Evolutionary conservation across 768 basidiomycete species (phyloP).

Genomic region (Solioccasus polychromus): DNA sequence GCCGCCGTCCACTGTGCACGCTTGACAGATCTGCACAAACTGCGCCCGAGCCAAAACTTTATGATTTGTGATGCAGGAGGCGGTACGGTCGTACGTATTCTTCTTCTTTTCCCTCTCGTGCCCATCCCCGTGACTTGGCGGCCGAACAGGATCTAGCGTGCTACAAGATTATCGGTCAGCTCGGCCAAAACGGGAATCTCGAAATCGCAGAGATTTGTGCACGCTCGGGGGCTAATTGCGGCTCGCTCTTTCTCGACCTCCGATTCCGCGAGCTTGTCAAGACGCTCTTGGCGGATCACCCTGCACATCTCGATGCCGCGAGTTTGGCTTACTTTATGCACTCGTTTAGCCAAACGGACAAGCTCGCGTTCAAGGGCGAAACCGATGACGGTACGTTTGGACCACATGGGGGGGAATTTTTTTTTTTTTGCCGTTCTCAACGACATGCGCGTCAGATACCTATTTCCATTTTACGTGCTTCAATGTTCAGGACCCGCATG

Average conservation of each 20-base stretch:
- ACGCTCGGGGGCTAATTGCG: conserved; percentile 83
- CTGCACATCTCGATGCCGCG: conserved; percentile 77
- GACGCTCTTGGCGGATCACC: conserved; percentile 77
- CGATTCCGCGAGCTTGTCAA: conserved; percentile 81
- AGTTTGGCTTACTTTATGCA: conserved; percentile 88
- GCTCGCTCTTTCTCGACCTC: conserved; percentile 83
- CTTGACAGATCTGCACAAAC: conserved; percentile 73
- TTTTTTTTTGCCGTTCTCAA: conserved; percentile 5
- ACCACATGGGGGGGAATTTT: neutral
- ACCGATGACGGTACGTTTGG: conserved; percentile 64
- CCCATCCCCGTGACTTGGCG: neutral
- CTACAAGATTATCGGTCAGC: conserved; percentile 78
- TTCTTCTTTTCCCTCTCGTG: neutral
- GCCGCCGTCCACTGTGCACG: conserved; percentile 90
- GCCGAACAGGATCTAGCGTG: conserved; percentile 42
- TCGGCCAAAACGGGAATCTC: conserved; percentile 71
- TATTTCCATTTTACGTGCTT: conserved; percentile 91
- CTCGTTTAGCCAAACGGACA: conserved; percentile 86
- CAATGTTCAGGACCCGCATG: conserved; percentile 81
- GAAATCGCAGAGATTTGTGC: conserved; percentile 92
- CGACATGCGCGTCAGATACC: conserved; percentile 48
- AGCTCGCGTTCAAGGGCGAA: conserved; percentile 70
- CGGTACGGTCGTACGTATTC: conserved; percentile 60
- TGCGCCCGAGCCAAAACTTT: conserved; percentile 80
- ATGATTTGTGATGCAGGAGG: conserved; percentile 92